These are phyloP conservation scores for Thuidium tamariscinum DNA, from an alignment of 225 moss, liverwort and hornwort genomes.

Conservation along the genomic window DNA sequence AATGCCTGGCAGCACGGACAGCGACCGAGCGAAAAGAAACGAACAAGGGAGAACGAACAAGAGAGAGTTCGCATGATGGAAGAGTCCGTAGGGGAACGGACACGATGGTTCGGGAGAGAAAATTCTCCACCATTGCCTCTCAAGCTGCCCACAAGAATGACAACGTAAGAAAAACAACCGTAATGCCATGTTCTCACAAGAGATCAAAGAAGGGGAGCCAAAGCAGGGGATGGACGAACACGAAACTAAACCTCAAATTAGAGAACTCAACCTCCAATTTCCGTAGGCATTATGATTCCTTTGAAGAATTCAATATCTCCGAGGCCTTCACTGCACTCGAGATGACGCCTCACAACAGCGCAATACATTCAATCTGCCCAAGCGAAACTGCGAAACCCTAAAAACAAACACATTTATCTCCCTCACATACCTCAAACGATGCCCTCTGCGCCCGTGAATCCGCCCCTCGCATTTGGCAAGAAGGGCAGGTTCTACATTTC, in stretches of 20 bases:
- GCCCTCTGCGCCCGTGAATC: background rate
- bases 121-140: background rate
- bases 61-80: background rate
- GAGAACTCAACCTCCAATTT: background rate
- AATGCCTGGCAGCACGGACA: constrained; percentile 3
- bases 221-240: background rate
- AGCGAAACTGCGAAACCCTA: background rate
- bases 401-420: background rate
- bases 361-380: background rate
- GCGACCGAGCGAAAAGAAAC: background rate
- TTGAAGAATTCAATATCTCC: background rate
- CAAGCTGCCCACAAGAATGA: background rate
- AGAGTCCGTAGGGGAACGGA: background rate
- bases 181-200: background rate
- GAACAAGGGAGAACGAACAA: background rate
- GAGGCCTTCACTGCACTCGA: background rate
- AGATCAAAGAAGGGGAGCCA: background rate
- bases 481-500: background rate
- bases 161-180: background rate
- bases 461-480: background rate
- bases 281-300: background rate
- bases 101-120: background rate
- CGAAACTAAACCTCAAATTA: background rate
- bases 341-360: background rate
- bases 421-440: background rate